Base-by-base conservation (phyloP, 805 yeast genomes). In the Candida sanyiensis region DNA sequence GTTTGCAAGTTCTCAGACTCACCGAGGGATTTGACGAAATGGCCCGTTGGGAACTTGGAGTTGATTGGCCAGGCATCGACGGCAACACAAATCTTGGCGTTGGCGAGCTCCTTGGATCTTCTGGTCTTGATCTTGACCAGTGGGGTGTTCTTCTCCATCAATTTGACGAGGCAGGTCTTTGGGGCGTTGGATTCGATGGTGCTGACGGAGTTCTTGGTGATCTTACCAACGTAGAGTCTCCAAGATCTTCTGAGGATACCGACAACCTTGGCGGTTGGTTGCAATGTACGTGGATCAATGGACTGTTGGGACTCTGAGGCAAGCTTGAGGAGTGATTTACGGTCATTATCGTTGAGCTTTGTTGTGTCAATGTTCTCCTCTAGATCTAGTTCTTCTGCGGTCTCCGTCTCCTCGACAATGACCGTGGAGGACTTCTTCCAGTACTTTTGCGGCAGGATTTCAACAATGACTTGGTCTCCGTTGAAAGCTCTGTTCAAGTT, bases 201-300 rank as follows among this genome's bases (percentile, higher is more conserved):
- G 37, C 75, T 77, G 2, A 83, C 82, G 3, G 95, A 80, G 26
- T 79, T 72, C 30, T 87, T 82, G 3, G 90, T 81, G 45, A 93
- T 71, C 59, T 89, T 96, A 11, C 98, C 98, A 27, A 93, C 98
- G 56, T 89, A 93, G 48, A 80, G 79, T 59, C 98, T 75, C 98
- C 98, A 93, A 45, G 90, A 85, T 62, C 99, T 75, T 63, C 86
- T 82, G 29, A 80, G 67, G 19, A 93, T 73, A 21, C 95, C 94
- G 10, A 93, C 97, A 25, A 93, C 83, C 49, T 77, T 76, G 3
- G 95, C 97, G 0, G 98, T 90, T n/a, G 97, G 98, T 55, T 83
- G 88, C 17, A 81, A 59, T 46, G 73, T 62, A 20, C 68, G 59
- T 25, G 78, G 77, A 17, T 59, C 59, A 22, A 69, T 61, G n/a